Percentiles rank a stretch among this genome's conserved stretches.
Conservation (phyloP, 495 filamentous ascomycete species). For the Penicillium daleae region DNA sequence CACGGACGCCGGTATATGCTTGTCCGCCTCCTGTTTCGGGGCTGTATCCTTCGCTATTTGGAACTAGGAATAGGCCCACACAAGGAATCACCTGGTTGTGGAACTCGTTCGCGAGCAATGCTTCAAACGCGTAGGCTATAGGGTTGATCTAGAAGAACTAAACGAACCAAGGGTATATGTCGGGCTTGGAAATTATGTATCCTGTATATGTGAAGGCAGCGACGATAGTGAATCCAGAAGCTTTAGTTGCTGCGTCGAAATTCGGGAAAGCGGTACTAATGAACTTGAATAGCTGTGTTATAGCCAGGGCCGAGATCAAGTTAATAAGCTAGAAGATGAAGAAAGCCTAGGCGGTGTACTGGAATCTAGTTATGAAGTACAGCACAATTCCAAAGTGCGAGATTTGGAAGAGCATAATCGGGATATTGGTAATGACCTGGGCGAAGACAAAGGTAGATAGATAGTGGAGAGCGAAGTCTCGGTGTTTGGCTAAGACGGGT, state of each 20-base stretch:
- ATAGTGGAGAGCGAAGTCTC: constrained; percentile 69
- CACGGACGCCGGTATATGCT: constrained; percentile 53
- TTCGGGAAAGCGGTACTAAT: constrained; percentile 48
- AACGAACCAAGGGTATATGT: constrained; percentile 73
- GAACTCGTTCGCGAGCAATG: constrained; percentile 67
- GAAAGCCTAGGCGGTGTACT: constrained; percentile 48
- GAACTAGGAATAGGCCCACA: constrained; percentile 47
- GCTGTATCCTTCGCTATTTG: constrained; percentile 27
- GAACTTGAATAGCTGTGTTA: constrained; percentile 52
- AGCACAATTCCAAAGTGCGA: constrained; percentile 65
- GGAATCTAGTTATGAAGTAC: constrained; percentile 67
- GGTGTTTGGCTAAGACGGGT: constrained; percentile 73
- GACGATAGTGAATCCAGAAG: constrained; percentile 42
- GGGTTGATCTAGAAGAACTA: constrained; percentile 76
- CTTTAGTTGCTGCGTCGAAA: constrained; percentile 52
- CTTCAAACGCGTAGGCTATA: constrained; percentile 69
- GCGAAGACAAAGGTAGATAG: constrained; percentile 72
- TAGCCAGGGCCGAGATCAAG: constrained; percentile 38
- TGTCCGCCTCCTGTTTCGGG: constrained; percentile 18
- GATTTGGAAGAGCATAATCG: constrained; percentile 62
- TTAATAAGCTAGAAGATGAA: constrained; percentile 46
- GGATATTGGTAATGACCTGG: constrained; percentile 67
- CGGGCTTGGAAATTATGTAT: constrained; percentile 60
- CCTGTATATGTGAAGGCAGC: constrained; percentile 57
- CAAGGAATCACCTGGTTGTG: constrained; percentile 50